Evolutionary conservation across 257 asterid species (phyloP).

Genomic region (Solanum gandarillasii): DNA sequence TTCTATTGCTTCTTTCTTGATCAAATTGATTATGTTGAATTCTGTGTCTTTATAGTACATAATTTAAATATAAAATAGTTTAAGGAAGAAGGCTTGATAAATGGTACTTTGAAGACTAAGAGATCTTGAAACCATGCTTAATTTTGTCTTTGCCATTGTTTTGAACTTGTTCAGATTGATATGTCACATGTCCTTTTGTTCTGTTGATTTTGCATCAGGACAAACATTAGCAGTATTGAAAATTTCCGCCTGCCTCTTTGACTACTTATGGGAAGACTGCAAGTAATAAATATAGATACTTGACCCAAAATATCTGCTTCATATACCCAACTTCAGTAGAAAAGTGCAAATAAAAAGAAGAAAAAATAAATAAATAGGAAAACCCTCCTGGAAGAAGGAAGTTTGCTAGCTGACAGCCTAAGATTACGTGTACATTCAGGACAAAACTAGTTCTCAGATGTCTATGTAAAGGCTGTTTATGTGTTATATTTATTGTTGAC

Average conservation of each 20-base stretch:
- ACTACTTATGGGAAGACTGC: neutral
- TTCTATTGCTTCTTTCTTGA: neutral
- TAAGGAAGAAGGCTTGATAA: neutral
- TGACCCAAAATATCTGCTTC: neutral
- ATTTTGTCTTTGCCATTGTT: neutral
- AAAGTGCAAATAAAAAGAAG: neutral
- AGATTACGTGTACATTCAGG: neutral
- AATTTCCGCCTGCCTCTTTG: neutral
- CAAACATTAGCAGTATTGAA: neutral
- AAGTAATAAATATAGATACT: neutral
- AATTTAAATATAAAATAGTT: neutral
- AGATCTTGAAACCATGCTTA: neutral
- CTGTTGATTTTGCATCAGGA: neutral
- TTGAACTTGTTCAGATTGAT: neutral
- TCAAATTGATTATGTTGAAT: neutral
- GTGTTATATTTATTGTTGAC: neutral
- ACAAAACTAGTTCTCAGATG: neutral
- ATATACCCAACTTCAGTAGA: neutral
- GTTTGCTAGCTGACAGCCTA: neutral
- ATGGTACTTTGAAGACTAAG: neutral
- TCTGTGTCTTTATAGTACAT: neutral
- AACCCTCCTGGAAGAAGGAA: neutral
- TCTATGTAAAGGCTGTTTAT: neutral
- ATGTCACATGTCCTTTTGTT: neutral
- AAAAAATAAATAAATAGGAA: neutral